A percentile compares a stretch with the other conserved stretches of the same genome.
Conservation (phyloP, 2,329 filamentous ascomycete genomes). For the Sphaerulina musiva region DNA sequence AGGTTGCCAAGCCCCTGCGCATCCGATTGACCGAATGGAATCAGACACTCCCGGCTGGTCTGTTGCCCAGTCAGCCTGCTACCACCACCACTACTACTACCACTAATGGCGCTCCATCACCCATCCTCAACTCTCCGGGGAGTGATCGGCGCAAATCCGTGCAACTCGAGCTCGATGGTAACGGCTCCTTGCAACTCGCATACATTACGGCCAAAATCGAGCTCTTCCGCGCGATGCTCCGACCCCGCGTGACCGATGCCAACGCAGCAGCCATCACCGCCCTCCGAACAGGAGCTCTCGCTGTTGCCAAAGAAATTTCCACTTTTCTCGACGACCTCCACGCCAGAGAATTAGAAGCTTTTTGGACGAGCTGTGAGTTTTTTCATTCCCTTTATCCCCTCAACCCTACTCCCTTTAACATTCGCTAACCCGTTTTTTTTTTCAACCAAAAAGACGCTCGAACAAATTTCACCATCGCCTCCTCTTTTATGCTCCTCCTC, state of each 20-base stretch:
- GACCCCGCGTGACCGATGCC: constrained; percentile 33
- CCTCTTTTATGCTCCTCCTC: constrained; percentile 31
- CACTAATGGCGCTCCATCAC: constrained; percentile 6
- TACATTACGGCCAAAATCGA: constrained; percentile 49
- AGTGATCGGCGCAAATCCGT: constrained; percentile 13
- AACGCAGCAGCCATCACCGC: constrained; percentile 29
- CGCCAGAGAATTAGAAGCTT: constrained; percentile 30
- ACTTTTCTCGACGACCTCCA: constrained; percentile 30
- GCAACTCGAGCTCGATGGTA: constrained; percentile 41
- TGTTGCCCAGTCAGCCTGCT: constrained; percentile 14
- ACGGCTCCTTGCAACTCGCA: constrained; percentile 46
- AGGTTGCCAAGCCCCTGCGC: constrained; percentile 46
- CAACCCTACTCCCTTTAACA: too few species aligned
- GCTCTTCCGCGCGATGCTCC: constrained; percentile 46
- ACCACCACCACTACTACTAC: too few species aligned
- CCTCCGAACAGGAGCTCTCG: constrained; percentile 29
- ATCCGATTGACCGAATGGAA: constrained; percentile 47
- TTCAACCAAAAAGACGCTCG: constrained; percentile 25
- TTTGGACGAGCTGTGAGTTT: constrained; percentile 33
- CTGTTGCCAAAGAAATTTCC: constrained; percentile 29
- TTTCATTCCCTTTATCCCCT: background rate
- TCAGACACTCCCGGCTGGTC: constrained; percentile 38
- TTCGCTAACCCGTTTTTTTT: background rate
- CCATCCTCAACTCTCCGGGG: constrained; percentile 14
- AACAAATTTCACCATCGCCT: constrained; percentile 34